These are phyloP conservation scores for Kluyveromyces wickerhamii DNA, from an alignment of 805 yeast genomes.

Conservation along the genomic window DNA sequence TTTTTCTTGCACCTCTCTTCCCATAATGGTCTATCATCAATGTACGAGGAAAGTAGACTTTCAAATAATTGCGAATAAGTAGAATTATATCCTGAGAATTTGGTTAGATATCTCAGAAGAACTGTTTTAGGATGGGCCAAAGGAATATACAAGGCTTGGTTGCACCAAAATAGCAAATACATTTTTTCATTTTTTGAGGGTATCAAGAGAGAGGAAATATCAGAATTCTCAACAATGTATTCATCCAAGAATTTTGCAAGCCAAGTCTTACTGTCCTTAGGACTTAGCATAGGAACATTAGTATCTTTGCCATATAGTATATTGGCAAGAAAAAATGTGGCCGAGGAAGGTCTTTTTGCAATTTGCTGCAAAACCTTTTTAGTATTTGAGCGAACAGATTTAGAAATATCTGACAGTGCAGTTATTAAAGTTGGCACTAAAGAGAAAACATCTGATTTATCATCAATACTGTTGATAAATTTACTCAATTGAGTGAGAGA, in stretches of 20 bases:
- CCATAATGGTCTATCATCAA: constrained; percentile 40
- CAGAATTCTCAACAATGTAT: constrained; percentile 43
- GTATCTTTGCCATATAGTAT: constrained; percentile 48
- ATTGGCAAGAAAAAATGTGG: constrained; percentile 43
- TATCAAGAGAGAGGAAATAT: constrained; percentile 36
- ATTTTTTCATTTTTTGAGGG: constrained; percentile 52
- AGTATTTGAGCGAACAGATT: constrained; percentile 41
- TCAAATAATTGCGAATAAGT: constrained; percentile 42
- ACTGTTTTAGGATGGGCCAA: constrained; percentile 50
- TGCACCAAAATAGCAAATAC: constrained; percentile 55
- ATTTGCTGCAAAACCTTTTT: constrained; percentile 34
- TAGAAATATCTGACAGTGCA: constrained; percentile 44
- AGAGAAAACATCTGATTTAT: constrained; percentile 39
- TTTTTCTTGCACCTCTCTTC: constrained; percentile 36
- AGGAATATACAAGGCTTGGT: constrained; percentile 50
- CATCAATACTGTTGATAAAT: constrained; percentile 28
- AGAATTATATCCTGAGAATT: constrained; percentile 20
- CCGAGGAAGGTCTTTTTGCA: constrained; percentile 30
- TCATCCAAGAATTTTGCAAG: constrained; percentile 36
- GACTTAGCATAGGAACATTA: constrained; percentile 46
- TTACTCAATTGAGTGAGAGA: constrained; percentile 38
- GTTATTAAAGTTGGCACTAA: constrained; percentile 51
- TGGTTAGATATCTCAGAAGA: constrained; percentile 40
- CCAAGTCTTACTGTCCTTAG: constrained; percentile 52
- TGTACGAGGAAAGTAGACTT: constrained; percentile 38